Evolutionary conservation across 345 rosid genomes (phyloP), one percentile per base, ranked within the genome.

Genomic region (Gossypium arboreum): DNA sequence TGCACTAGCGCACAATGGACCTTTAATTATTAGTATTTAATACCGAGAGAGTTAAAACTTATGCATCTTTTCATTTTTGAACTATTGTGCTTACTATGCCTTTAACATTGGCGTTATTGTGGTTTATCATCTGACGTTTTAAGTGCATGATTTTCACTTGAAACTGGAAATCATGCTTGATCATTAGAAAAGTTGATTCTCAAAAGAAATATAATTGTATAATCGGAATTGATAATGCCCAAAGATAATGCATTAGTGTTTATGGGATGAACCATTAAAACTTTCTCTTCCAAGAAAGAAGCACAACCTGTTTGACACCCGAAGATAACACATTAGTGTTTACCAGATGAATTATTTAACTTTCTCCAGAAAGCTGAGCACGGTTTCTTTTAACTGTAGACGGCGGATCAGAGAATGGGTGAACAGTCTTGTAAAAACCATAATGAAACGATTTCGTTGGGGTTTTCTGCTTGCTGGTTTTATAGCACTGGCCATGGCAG

Each of bases 401-500:
- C 85, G 85, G 88, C 86, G 84, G 39, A 82, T 89, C 43, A 81
- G 73, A 58, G 73, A 62, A 73, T 86, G 94, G 94, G 50, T 89
- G 62, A 79, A 59, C 45, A 90, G 85, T 74, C 73, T 88, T 12
- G 47, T 91, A 45, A 93, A 89, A 80, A 86, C 83, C 13, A 74
- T 95, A 34, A 34, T 78, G 72, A 86, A 84, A 82, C 83, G 84
- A 83, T 95, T 87, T 84, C 84, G 80, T n/a, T 95, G 98, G 97
- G 92, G 86, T 22, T 89, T 88, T 79, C 58, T 91, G 9, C 76
- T 85, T 1, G 91, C 85, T 3, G 98, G 98, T 71, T 85, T 87
- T 78, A 59, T 73, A 41, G 89, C 89, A 65, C 80, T 92, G 60
- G 76, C 88, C 74, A 82, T 91, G 89, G 98, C 98, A 39, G 94